A percentile compares a stretch with the other conserved stretches of the same genome.
These are phyloP conservation scores for Chiua sp. DNA, from an alignment of 1,284 basidiomycete species.

Conservation along the genomic window DNA sequence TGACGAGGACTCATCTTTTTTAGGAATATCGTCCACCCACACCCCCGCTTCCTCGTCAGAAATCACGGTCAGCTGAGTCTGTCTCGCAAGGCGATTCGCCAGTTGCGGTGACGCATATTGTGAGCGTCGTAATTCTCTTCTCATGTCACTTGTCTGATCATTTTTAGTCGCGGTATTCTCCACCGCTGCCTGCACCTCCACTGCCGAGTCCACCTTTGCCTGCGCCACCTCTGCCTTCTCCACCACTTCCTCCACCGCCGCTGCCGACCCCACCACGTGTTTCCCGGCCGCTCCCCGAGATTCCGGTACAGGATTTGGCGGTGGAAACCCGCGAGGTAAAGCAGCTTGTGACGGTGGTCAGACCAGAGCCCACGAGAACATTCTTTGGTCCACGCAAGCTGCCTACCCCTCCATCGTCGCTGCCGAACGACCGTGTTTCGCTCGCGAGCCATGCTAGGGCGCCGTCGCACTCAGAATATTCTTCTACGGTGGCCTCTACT, in stretches of 20 bases:
- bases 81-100: conserved; percentile 36
- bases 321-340: conserved; percentile 29
- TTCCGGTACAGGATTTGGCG: conserved; percentile 26
- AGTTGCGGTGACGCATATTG: conserved; percentile 32
- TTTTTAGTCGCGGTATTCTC: conserved; percentile 35
- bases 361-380: conserved; percentile 29
- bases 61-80: conserved; percentile 35
- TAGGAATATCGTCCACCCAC: conserved; percentile 62
- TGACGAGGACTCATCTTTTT: conserved; percentile 8
- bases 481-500: conserved; percentile 33
- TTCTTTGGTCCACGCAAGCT: conserved; percentile 37
- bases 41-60: conserved; percentile 53
- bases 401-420: conserved; percentile 37
- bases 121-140: conserved; percentile 12
- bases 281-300: conserved; percentile 38
- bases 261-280: conserved; percentile 35
- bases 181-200: conserved; percentile 20
- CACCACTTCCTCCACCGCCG: conserved; percentile 34
- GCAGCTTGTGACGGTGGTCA: conserved; percentile 14
- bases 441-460: conserved; percentile 21
- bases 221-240: conserved; percentile 27
- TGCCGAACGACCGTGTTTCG: conserved; percentile 29
- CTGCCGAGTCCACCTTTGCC: conserved; percentile 19
- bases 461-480: conserved; percentile 31
- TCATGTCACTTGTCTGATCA: conserved; percentile 6